Conservation (phyloP, 345 rosid genomes). For the Hibiscus mutabilis region DNA sequence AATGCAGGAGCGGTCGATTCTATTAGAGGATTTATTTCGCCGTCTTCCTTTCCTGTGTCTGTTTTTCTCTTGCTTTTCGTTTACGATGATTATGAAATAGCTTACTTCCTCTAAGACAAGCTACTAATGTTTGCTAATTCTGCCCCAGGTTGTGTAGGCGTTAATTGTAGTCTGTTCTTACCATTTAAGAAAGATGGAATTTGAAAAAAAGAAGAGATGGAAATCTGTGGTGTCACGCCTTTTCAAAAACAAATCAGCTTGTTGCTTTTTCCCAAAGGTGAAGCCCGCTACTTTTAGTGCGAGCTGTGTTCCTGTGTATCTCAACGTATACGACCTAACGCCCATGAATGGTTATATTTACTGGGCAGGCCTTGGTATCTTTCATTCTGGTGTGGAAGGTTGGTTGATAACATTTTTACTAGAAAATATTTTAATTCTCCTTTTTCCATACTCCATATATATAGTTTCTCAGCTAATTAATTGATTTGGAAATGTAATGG, state of each 20-base stretch:
- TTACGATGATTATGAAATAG: neutral
- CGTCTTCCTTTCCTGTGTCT: neutral
- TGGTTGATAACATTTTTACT: conserved; percentile 17
- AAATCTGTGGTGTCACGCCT: conserved; percentile 44
- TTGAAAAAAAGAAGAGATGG: conserved; percentile 58
- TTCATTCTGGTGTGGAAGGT: conserved; percentile 99
- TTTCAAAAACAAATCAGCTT: conserved; percentile 56
- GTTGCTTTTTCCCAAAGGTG: conserved; percentile 65
- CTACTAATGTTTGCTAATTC: conserved; percentile 2
- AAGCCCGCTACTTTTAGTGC: conserved; percentile 54
- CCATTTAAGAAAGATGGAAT: conserved; percentile 47
- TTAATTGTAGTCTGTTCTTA: conserved; percentile 19
- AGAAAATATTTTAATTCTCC: conserved; percentile 7
- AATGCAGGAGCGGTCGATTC: neutral
- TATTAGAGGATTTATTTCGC: too few species aligned
- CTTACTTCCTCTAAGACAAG: neutral
- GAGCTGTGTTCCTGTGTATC: conserved; percentile 68
- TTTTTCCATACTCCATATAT: neutral
- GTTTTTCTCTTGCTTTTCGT: neutral
- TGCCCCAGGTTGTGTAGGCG: conserved; percentile 37
- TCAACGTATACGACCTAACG: conserved; percentile 93
- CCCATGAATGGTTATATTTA: conserved; percentile 79
- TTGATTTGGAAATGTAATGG: neutral
- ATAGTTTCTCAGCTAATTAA: neutral
- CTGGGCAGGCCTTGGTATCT: conserved; percentile 97